A percentile compares a stretch with the other conserved stretches of the same genome.
Evolutionary conservation across 176 grass and related monocot genomes (phyloP).

Genomic region (Oryza officinalis): DNA sequence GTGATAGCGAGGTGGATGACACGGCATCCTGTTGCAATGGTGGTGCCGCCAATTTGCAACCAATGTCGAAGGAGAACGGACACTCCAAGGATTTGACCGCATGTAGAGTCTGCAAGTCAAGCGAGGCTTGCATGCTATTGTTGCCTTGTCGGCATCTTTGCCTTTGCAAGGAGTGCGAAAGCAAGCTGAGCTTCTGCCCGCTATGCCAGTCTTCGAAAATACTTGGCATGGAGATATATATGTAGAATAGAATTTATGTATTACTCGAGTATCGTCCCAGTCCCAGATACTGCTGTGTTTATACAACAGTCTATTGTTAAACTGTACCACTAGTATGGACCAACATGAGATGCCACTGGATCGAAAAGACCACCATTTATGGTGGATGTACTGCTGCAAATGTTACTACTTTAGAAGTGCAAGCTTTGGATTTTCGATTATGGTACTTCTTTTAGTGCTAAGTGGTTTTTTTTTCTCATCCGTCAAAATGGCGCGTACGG

Average conservation of each 20-base stretch:
- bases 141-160: constrained; percentile 96
- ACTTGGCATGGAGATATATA: constrained; percentile 99
- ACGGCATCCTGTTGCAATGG: constrained; percentile 90
- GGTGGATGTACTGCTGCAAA: constrained; percentile 44
- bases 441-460: too few species aligned
- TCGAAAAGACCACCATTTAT: constrained; percentile 24
- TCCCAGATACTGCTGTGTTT: constrained; percentile 37
- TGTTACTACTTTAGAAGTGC: constrained; percentile 28
- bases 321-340: constrained; percentile 39
- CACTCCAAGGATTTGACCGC: constrained; percentile 55
- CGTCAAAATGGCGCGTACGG: background rate
- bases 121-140: constrained; percentile 87
- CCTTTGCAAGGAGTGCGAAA: constrained; percentile 94
- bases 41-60: constrained; percentile 53
- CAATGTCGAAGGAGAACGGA: constrained; percentile 62
- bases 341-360: constrained; percentile 20
- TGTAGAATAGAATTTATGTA: constrained; percentile 61
- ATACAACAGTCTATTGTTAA: constrained; percentile 36
- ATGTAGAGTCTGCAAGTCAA: constrained; percentile 87
- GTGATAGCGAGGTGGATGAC: constrained; percentile 97
- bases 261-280: constrained; percentile 44
- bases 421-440: background rate
- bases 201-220: constrained; percentile 92
- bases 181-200: constrained; percentile 91
- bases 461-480: background rate